Conservation (phyloP, 257 asterid genomes). For the Solanum piurae region DNA sequence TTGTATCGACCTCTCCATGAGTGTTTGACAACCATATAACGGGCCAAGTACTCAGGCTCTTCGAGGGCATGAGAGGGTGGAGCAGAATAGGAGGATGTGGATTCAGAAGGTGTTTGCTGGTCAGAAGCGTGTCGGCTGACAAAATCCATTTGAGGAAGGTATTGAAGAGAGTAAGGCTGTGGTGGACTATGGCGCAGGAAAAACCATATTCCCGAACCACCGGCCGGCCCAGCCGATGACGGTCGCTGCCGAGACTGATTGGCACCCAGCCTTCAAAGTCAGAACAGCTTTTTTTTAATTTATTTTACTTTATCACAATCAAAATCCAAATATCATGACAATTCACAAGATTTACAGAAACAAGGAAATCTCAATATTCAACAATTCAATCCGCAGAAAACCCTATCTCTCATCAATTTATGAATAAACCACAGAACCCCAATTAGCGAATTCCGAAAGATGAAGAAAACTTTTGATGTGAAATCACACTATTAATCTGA, state of each 20-base stretch:
- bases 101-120: constrained; percentile 11
- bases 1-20: constrained; percentile 99
- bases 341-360: not conserved
- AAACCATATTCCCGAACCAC: constrained; percentile 76
- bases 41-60: constrained; percentile 85
- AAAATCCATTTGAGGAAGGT: constrained; percentile 80
- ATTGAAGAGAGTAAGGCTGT: constrained; percentile 65
- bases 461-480: not conserved
- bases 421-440: not conserved
- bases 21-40: constrained; percentile 79
- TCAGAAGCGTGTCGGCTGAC: constrained; percentile 53
- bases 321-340: constrained; percentile 14
- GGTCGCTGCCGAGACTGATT: constrained; percentile 89
- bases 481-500: not conserved
- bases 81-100: constrained; percentile 27
- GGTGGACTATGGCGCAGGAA: constrained; percentile 65
- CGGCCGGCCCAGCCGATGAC: constrained; percentile 75
- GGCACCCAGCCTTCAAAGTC: constrained; percentile 93
- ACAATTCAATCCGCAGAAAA: not conserved
- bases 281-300: no score
- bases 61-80: constrained; percentile 24
- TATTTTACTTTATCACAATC: not conserved
- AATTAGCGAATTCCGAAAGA: not conserved
- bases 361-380: not conserved
- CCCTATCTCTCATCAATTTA: not conserved